Evolutionary conservation across 2,329 filamentous ascomycete genomes (phyloP).

Genomic region (Fusarium armeniacum): DNA sequence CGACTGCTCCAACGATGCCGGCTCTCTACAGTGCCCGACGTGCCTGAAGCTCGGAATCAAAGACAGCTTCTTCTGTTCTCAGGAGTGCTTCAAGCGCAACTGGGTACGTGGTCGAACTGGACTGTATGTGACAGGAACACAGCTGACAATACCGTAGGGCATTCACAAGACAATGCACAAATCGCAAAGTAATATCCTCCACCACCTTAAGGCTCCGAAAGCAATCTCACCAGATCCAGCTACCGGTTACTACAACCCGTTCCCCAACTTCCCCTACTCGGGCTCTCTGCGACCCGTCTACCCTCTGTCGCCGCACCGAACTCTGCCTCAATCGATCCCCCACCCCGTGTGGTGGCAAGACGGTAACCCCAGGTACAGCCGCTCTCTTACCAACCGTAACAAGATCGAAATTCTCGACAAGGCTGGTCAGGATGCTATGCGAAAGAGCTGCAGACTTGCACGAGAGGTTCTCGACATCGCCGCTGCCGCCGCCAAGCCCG

Average conservation of each 20-base stretch:
- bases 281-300: conserved; percentile 89
- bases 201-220: conserved; percentile 80
- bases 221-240: conserved; percentile 92
- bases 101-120: conserved; percentile 76
- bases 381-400: conserved; percentile 75
- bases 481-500: conserved; percentile 85
- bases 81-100: conserved; percentile 98
- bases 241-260: conserved; percentile 91
- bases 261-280: conserved; percentile 86
- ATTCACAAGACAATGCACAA: conserved; percentile 82
- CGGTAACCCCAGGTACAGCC: conserved; percentile 77
- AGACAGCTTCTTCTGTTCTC: conserved; percentile 96
- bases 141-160: conserved; percentile 64
- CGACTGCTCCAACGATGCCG: conserved; percentile 89
- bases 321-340: conserved; percentile 83
- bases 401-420: conserved; percentile 87
- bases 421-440: conserved; percentile 88
- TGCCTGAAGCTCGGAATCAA: conserved; percentile 90
- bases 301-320: conserved; percentile 79
- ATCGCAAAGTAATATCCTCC: conserved; percentile 80
- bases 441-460: conserved; percentile 88
- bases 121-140: conserved; percentile 31
- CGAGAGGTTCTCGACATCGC: conserved; percentile 95
- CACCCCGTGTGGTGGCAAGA: conserved; percentile 90
- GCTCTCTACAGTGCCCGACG: conserved; percentile 90